Conservation (phyloP, 306 rosid genomes). For the Hippophae tibetana region DNA sequence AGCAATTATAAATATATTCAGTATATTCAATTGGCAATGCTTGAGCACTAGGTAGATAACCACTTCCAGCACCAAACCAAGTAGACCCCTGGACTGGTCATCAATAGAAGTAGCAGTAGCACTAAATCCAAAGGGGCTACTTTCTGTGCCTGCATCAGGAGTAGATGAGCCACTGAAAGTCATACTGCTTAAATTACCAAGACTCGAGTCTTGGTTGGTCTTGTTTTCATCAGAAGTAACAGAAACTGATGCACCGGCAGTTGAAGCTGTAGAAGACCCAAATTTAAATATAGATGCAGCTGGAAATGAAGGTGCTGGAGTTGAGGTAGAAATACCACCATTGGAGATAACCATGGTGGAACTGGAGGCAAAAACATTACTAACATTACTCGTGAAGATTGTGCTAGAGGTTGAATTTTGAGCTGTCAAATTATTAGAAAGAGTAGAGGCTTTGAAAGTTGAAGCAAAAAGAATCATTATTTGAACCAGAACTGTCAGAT, state of each 20-base stretch:
- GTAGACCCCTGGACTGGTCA: slow-evolving; percentile 29
- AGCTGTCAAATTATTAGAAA: slow-evolving; percentile 29
- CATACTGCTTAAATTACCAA: slow-evolving; percentile 29
- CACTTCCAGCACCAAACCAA: slow-evolving; percentile 10
- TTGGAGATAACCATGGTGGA: slow-evolving; percentile 19
- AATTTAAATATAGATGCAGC: slow-evolving; percentile 19
- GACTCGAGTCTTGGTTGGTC: slow-evolving; percentile 34
- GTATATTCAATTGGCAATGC: too few species aligned
- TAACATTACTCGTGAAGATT: slow-evolving; percentile 3
- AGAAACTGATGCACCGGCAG: too few species aligned
- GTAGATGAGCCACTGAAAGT: slow-evolving; percentile 34
- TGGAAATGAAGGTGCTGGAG: slow-evolving; percentile 2
- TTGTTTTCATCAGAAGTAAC: slow-evolving; percentile 15
- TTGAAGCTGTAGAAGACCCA: slow-evolving; percentile 12
- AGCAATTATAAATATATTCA: too few species aligned
- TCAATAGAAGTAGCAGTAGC: slow-evolving; percentile 38
- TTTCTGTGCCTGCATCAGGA: slow-evolving; percentile 29
- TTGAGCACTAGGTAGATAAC: too few species aligned
- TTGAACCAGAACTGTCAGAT: slow-evolving; percentile 31
- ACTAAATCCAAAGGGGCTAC: slow-evolving; percentile 39
- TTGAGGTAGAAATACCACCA: slow-evolving; percentile 10
- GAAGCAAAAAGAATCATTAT: slow-evolving; percentile 39
- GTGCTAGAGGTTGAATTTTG: slow-evolving; percentile 35
- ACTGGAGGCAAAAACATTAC: slow-evolving; percentile 4
- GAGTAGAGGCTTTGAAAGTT: slow-evolving; percentile 24